These are phyloP conservation scores for Amphichorda felina DNA, from an alignment of 2,329 filamentous ascomycete genomes.

Conservation along the genomic window DNA sequence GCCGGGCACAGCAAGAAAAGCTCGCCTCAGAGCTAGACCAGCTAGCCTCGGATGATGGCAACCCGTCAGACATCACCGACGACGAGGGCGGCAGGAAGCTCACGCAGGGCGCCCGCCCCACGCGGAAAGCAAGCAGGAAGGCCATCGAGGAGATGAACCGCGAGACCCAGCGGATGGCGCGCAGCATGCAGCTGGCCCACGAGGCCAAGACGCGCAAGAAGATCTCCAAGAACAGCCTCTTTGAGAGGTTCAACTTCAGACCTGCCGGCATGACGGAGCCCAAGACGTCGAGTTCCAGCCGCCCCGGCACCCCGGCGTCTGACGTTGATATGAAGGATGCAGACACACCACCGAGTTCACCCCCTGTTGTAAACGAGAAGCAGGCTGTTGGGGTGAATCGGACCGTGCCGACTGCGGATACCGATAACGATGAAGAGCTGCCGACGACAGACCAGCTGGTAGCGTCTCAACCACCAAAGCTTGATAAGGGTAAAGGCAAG, in stretches of 20 bases:
- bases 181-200: constrained; percentile 85
- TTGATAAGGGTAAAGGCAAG: constrained; percentile 52
- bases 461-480: constrained; percentile 14
- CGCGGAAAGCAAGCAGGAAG: constrained; percentile 85
- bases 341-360: constrained; percentile 65
- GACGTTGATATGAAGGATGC: constrained; percentile 38
- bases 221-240: constrained; percentile 70
- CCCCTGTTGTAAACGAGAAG: constrained; percentile 23
- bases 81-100: constrained; percentile 53
- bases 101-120: constrained; percentile 57
- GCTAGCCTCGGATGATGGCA: constrained; percentile 22
- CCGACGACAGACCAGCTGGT: constrained; percentile 24
- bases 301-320: constrained; percentile 36
- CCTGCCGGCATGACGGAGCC: constrained; percentile 21
- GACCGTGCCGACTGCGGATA: neutral
- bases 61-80: constrained; percentile 43
- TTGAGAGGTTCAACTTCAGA: constrained; percentile 73
- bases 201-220: constrained; percentile 87
- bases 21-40: constrained; percentile 22
- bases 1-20: constrained; percentile 21
- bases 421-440: constrained; percentile 19
- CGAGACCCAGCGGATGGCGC: constrained; percentile 82
- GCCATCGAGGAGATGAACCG: constrained; percentile 89
- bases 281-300: constrained; percentile 42
- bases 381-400: neutral